Conservation (phyloP, 2,329 filamentous ascomycete genomes). For the Aspergillus hiratsukae region DNA sequence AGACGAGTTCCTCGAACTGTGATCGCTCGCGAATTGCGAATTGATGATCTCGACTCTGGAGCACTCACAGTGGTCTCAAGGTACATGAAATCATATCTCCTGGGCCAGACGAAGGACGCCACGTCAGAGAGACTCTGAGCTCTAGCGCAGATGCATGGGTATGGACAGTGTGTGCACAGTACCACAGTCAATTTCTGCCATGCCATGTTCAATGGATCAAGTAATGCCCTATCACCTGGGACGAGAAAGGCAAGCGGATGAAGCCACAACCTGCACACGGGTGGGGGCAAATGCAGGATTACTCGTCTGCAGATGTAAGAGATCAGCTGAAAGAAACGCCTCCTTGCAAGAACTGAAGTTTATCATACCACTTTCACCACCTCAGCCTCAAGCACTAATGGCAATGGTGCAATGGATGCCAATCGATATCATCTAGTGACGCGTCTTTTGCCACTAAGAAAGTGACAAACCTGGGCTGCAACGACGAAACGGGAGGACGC, state of each 20-base stretch:
- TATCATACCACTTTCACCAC: slow-evolving; percentile 17
- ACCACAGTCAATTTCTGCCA: slow-evolving; percentile 32
- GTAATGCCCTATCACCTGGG: slow-evolving; percentile 29
- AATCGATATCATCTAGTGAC: slow-evolving; percentile 29
- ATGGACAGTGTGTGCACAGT: slow-evolving; percentile 29
- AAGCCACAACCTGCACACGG: slow-evolving; percentile 34
- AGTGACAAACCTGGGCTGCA: slow-evolving; percentile 23
- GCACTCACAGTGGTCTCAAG: slow-evolving; percentile 19
- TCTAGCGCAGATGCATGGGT: slow-evolving; percentile 38
- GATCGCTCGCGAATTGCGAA: slow-evolving; percentile 8
- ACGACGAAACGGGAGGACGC: slow-evolving; percentile 25
- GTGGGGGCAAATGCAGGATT: slow-evolving; percentile 35
- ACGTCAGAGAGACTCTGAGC: slow-evolving; percentile 38
- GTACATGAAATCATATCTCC: slow-evolving; percentile 19
- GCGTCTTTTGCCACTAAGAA: slow-evolving; percentile 28
- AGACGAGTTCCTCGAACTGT: neutral
- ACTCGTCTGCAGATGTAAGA: slow-evolving; percentile 36
- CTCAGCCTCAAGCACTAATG: slow-evolving; percentile 9
- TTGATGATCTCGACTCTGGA: slow-evolving; percentile 21
- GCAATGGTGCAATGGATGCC: slow-evolving; percentile 20
- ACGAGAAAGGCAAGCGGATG: slow-evolving; percentile 21
- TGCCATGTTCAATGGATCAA: slow-evolving; percentile 27
- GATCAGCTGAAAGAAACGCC: slow-evolving; percentile 40
- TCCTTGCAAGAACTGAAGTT: slow-evolving; percentile 15
- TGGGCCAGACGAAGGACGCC: slow-evolving; percentile 34